Base-by-base conservation (phyloP, 2,329 filamentous ascomycete genomes). In the Paraconiothyrium sp. region DNA sequence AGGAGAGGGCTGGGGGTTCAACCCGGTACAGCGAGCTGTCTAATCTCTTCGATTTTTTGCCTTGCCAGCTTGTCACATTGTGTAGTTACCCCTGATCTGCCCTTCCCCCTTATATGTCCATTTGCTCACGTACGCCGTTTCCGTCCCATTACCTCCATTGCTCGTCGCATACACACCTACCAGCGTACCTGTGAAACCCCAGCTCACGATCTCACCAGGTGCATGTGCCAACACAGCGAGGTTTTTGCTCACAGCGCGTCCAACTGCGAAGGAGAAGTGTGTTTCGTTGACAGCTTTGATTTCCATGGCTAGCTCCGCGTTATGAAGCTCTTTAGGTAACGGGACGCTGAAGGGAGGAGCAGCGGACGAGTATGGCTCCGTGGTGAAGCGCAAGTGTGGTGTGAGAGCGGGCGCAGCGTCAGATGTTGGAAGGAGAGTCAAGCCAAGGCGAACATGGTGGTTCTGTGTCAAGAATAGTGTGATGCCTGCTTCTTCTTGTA, bases 121-220 rank as follows among this genome's bases (percentile, higher is more conserved):
- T 22, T 81, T 75, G 6, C 75, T 79, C 52, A 86, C 73, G 68
- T 84, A 86, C 3, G 82, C 83, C 4, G 80, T 77, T 35, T 80
- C 80, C 2, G 67, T 77, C 2, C 78, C 81, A 11, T 77, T 70
- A 1, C 79, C 78, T 0, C 84, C 84, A 64, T 87, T 87, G 32
- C 75, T 84, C 4, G 85, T 87, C 44, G 81, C 82, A 68, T 86
- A 87, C 0, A 82, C 78, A 0, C 85, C 85, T 0, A 88, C 62
- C 22, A 87, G 72, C 1, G 81, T 80, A 0, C 85, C 84, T 79
- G 65, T 71, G 50, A 75, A 74, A 7, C 71, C 72, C 68, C 66
- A 74, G 35, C 75, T 73, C 16, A 79, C 68, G 41, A 75, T 67
- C 8, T 66, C 65, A 1, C 68, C 70, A 8, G 68, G 57, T 1